Percentiles rank a stretch among this genome's conserved stretches.
Evolutionary conservation across 2,329 filamentous ascomycete genomes (phyloP).

Genomic region (Capronia americana): DNA sequence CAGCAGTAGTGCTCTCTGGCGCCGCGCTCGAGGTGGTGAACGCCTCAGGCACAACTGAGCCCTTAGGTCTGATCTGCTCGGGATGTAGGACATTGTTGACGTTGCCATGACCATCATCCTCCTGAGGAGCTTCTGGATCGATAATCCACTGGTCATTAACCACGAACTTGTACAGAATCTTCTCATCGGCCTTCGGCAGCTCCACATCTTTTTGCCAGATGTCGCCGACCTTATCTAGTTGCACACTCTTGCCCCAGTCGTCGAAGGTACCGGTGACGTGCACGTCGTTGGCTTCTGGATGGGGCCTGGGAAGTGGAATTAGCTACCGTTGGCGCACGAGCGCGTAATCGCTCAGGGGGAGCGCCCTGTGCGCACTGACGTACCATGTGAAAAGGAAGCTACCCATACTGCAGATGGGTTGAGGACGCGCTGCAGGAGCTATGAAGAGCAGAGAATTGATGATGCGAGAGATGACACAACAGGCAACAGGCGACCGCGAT

Average conservation of each 20-base stretch:
- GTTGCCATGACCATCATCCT: slow-evolving; percentile 82
- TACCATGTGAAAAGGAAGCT: slow-evolving; percentile 41
- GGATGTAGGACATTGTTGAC: slow-evolving; percentile 89
- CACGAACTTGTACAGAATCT: slow-evolving; percentile 98
- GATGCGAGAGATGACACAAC: slow-evolving; percentile 22
- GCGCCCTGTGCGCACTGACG: slow-evolving; percentile 22
- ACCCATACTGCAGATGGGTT: slow-evolving; percentile 32
- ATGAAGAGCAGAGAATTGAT: slow-evolving; percentile 8
- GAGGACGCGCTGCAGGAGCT: slow-evolving; percentile 7
- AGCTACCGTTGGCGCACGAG: slow-evolving; percentile 20
- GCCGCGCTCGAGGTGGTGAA: slow-evolving; percentile 66
- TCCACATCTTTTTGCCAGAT: slow-evolving; percentile 81
- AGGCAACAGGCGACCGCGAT: slow-evolving; percentile 37
- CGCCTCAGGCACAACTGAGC: slow-evolving; percentile 25
- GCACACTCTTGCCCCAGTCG: slow-evolving; percentile 85
- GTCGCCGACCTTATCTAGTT: slow-evolving; percentile 76
- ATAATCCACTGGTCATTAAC: slow-evolving; percentile 90
- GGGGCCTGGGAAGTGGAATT: slow-evolving; percentile 66
- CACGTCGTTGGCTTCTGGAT: slow-evolving; percentile 77
- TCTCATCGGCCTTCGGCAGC: slow-evolving; percentile 69
- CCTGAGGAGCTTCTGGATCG: slow-evolving; percentile 79
- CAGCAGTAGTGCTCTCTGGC: slow-evolving; percentile 74
- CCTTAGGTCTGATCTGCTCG: slow-evolving; percentile 65
- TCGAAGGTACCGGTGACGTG: slow-evolving; percentile 97
- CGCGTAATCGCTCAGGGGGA: slow-evolving; percentile 19